Evolutionary conservation across 768 basidiomycete genomes (phyloP), one percentile per base, ranked within the genome.

Genomic region (Kwoniella bestiolae): DNA sequence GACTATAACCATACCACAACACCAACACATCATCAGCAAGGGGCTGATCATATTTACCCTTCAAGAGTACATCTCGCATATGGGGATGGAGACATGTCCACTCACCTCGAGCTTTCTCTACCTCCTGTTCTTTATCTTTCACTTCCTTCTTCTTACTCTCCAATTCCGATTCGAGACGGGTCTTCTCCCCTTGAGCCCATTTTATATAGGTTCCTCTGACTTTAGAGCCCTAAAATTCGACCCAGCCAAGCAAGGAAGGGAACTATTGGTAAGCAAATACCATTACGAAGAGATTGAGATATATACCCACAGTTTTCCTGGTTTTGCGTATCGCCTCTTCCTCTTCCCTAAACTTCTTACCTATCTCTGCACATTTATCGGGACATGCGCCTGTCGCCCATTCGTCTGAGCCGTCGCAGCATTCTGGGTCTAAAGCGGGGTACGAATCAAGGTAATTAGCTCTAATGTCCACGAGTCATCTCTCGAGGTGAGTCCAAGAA

Each of bases 381-480:
- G 85, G 81, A 79, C 96, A 99, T 16, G 89, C 84, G 11, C 75
- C 74, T 18, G 92, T 92, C 9, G 86, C 81, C 26, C 84, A 85
- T 82, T 99, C 96, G 81, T 99, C 95, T 0, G 93, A 92, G 12
- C 95, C 95, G 72, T 99, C 95, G 75, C 95, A 99, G 74, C 95
- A 99, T 77, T 92, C 87, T 0, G 86, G 85, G 79, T 99, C 95
- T 96, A 70, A 5, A 35, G 4, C 23, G 25, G 34, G 2, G 21
- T 26, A 51, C 45, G n/a, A n/a, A n/a, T n/a, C n/a, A n/a, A n/a
- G n/a, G n/a, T n/a, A n/a, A n/a, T n/a, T n/a, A n/a, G n/a, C n/a
- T n/a, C n/a, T n/a, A n/a, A n/a, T n/a, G n/a, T n/a, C n/a, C n/a
- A n/a, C n/a, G n/a, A n/a, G n/a, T n/a, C n/a, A n/a, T n/a, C n/a